These are phyloP conservation scores for Aureobasidium pullulans DNA, from an alignment of 2,329 filamentous ascomycete species.

Conservation along the genomic window DNA sequence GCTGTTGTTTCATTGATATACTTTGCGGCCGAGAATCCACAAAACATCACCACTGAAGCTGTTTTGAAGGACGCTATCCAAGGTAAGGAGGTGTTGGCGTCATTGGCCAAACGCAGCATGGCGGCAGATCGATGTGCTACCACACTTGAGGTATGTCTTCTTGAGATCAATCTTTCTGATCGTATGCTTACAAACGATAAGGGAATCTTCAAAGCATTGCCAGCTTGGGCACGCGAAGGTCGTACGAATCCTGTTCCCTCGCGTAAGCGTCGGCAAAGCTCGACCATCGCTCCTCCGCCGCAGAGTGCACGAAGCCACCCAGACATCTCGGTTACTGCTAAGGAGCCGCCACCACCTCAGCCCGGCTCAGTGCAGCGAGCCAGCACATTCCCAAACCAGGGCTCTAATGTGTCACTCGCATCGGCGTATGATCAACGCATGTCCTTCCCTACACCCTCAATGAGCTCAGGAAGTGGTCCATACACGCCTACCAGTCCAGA, in stretches of 20 bases:
- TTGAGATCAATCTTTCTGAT: neutral
- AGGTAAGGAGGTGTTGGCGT: conserved; percentile 73
- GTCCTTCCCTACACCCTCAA: conserved; percentile 7
- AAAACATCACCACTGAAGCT: conserved; percentile 66
- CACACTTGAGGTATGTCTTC: conserved; percentile 59
- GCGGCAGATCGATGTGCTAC: conserved; percentile 80
- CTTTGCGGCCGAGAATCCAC: conserved; percentile 72
- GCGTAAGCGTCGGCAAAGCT: conserved; percentile 41
- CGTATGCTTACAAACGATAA: conserved; percentile 28
- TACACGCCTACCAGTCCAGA: conserved; percentile 14
- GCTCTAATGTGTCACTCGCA: conserved; percentile 4
- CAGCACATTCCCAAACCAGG: conserved; percentile 34
- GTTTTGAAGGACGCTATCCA: conserved; percentile 78
- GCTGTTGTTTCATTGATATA: conserved; percentile 72
- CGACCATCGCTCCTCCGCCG: neutral
- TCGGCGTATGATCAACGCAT: conserved; percentile 8
- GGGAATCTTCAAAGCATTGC: conserved; percentile 77
- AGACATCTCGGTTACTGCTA: conserved; percentile 12
- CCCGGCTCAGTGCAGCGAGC: conserved; percentile 18
- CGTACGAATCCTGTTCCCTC: conserved; percentile 34
- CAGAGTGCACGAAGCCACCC: conserved; percentile 14
- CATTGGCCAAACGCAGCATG: conserved; percentile 74
- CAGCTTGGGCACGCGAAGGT: conserved; percentile 46
- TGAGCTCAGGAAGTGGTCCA: conserved; percentile 8
- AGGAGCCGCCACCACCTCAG: neutral